Base-by-base conservation (phyloP, 2,329 filamentous ascomycete species). In the Tolypocladium tundrense region DNA sequence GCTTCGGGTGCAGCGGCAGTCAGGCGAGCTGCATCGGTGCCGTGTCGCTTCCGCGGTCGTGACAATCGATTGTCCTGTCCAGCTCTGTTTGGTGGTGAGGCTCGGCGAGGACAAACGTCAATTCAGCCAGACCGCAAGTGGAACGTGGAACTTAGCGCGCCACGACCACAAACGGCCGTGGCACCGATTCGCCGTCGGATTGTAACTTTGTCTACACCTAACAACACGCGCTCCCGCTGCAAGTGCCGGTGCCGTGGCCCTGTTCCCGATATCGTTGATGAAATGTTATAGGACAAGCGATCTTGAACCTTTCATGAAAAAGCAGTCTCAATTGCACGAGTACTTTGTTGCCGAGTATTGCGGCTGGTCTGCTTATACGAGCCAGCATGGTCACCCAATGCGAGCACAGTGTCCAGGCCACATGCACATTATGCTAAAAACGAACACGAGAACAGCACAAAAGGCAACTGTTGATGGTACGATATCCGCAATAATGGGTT, bases 81-180 rank as follows among this genome's bases (percentile, higher is more conserved):
- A 6, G 35, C 35, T 16, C 24, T 31, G 40, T 55, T 16, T 14
- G 27, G 27, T 45, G 53, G 31, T 55, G 54, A 55, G 41, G 54
- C 31, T 33, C 54, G 4, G n/a, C 39, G 41, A 48, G 24, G n/a
- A n/a, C 27, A 35, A 55, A 39, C 33, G 41, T 31, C 40, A n/a
- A 33, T 33, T 33, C 41, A 35, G 53, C 53, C 27, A 45, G 53
- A 33, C 10, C 27, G 24, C 27, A 39, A 55, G 41, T 48, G 54
- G 54, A 55, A 55, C 54, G 41, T 55, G 53, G 53, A 42, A 24
- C 52, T 40, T 54, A 54, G 52, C 52, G 52, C 27, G 51, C 37
- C 51, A 40, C 35, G 3, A 41, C 19, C 48, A 37, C 48, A 52
- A 52, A 6, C 31, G 48, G 48, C 48, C 33, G 16, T 9, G 45